phyloP scores from a whole-genome alignment of 257 asterid species.

The Craterostigma plantagineum region DNA sequence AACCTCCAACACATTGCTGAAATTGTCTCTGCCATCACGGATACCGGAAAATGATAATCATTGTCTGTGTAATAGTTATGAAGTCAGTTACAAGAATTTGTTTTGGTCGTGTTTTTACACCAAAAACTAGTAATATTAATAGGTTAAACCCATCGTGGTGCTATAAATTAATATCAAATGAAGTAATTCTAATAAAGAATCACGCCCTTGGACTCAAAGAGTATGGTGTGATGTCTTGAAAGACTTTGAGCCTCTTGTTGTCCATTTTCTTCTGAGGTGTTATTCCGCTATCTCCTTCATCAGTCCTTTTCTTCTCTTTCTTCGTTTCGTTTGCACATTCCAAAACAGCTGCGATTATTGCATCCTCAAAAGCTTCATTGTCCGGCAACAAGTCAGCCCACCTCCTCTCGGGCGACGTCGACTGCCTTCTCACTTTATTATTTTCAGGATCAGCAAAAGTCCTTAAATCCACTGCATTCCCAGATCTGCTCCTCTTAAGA shows the following conservation, averaged over 20 bases:
- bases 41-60: no score
- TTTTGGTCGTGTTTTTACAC: no score
- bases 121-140: no score
- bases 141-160: no score
- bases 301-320: no score
- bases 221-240: constrained; percentile 68
- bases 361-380: constrained; percentile 65
- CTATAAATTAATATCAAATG: no score
- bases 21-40: no score
- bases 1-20: no score
- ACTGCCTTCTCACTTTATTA: constrained; percentile 22
- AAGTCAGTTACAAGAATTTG: no score
- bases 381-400: constrained; percentile 65
- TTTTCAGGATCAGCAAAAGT: constrained; percentile 14
- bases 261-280: constrained; percentile 22
- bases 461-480: constrained; percentile 16
- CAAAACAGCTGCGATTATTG: constrained; percentile 62
- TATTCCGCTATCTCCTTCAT: constrained; percentile 7
- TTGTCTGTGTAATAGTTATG: no score
- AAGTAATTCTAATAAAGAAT: no score
- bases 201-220: constrained; percentile 73
- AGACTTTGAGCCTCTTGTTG: constrained; percentile 79
- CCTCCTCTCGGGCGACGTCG: constrained; percentile 14
- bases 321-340: constrained; percentile 11
- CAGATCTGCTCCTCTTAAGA: constrained; percentile 67